A percentile compares a stretch with the other conserved stretches of the same genome.
Conservation (phyloP, 228 moss, liverwort and hornwort species). For the Sphagnum fallax region DNA sequence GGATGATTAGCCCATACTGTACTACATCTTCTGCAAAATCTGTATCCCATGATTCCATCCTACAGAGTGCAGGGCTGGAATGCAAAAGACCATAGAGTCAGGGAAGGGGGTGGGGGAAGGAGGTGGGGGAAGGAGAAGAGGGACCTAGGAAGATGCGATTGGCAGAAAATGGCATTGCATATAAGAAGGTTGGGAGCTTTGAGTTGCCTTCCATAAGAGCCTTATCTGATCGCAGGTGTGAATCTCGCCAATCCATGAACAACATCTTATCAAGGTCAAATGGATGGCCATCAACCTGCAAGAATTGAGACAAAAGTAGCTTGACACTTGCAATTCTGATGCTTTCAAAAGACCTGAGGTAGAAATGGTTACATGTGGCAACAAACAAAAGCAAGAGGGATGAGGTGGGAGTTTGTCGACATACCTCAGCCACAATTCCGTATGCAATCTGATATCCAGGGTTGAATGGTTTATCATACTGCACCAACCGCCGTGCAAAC, state of each 20-base stretch:
- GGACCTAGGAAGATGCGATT: constrained; percentile 89
- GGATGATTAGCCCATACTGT: neutral
- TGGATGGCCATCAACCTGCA: constrained; percentile 89
- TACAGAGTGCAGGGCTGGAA: neutral
- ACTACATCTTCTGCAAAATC: neutral
- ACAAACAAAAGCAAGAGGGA: too few relatives aligned
- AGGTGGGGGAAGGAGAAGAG: constrained; percentile 1
- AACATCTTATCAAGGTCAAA: constrained; percentile 96
- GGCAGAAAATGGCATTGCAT: constrained; percentile 95
- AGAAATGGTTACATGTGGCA: neutral
- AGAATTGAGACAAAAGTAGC: neutral
- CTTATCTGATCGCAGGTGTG: constrained; percentile 63
- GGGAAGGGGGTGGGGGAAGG: neutral
- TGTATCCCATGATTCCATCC: neutral
- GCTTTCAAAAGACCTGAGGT: neutral
- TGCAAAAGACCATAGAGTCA: neutral
- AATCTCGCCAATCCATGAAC: constrained; percentile 99
- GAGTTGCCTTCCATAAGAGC: constrained; percentile 47
- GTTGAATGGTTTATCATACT: constrained; percentile 96
- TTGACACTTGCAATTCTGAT: neutral
- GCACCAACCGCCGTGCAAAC: constrained; percentile 87
- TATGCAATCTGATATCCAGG: constrained; percentile 98
- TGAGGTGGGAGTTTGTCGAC: neutral
- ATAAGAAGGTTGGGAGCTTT: constrained; percentile 89
- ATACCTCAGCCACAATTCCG: constrained; percentile 92